Conservation (phyloP, 2,329 filamentous ascomycete genomes). For the Iodosphaeria phyllophila region DNA sequence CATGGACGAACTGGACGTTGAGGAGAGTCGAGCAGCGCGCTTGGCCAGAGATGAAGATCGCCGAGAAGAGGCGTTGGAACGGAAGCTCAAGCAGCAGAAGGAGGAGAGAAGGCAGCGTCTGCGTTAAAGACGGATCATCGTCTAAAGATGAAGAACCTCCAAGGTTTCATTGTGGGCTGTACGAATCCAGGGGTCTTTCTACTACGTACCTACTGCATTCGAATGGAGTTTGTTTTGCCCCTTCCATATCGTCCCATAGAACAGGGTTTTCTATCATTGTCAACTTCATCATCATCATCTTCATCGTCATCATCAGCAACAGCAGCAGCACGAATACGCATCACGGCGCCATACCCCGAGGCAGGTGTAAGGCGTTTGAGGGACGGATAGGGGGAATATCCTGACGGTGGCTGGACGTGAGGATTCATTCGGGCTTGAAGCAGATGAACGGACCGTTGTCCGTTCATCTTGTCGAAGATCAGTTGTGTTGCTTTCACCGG, state of each 20-base stretch:
- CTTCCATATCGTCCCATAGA: background rate
- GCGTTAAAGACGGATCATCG: background rate
- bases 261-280: too few species aligned
- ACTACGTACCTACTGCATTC: background rate
- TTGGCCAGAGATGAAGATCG: slow-evolving; percentile 52
- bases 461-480: too few species aligned
- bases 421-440: too few species aligned
- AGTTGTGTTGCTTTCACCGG: too few species aligned
- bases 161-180: slow-evolving; percentile 1
- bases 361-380: too few species aligned
- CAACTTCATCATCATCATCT: background rate
- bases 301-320: background rate
- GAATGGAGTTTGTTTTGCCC: background rate
- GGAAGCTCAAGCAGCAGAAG: slow-evolving; percentile 23
- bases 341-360: too few species aligned
- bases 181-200: background rate
- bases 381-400: too few species aligned
- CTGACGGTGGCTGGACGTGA: too few species aligned
- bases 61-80: slow-evolving; percentile 14
- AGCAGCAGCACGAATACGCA: too few species aligned
- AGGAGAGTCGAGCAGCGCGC: slow-evolving; percentile 44
- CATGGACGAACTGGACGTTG: slow-evolving; percentile 51
- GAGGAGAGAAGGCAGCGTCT: slow-evolving; percentile 12
- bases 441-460: too few species aligned
- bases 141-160: slow-evolving; percentile 3